phyloP scores from a whole-genome alignment of 2,329 filamentous ascomycete species.

The Calycina herbarum region DNA sequence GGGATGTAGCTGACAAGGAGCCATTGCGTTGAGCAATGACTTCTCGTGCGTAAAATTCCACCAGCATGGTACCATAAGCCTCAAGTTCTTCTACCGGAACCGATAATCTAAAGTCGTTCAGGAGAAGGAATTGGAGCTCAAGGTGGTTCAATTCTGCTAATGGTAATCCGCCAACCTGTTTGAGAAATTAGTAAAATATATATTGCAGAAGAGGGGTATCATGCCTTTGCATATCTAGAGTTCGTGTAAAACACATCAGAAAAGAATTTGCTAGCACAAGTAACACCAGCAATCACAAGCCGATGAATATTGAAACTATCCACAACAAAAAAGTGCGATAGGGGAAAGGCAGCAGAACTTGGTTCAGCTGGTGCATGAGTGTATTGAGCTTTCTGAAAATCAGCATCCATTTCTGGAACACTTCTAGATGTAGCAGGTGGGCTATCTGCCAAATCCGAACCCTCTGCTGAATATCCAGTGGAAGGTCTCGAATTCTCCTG shows the following conservation, averaged over 20 bases:
- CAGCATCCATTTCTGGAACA: conserved; percentile 31
- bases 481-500: conserved; percentile 32
- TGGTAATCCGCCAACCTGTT: conserved; percentile 87
- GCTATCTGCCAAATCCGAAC: conserved; percentile 36
- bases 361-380: conserved; percentile 31
- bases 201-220: conserved; percentile 11
- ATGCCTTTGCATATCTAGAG: conserved; percentile 97
- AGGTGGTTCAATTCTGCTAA: conserved; percentile 92
- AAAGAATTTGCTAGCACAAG: conserved; percentile 99
- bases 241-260: conserved; percentile 99
- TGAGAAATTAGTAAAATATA: conserved; percentile 20
- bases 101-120: conserved; percentile 94
- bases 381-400: conserved; percentile 33
- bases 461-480: conserved; percentile 33
- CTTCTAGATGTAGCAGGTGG: conserved; percentile 29
- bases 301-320: conserved; percentile 99
- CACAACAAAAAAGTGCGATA: conserved; percentile 83
- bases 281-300: conserved; percentile 93
- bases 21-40: conserved; percentile 62
- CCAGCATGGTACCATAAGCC: conserved; percentile 96
- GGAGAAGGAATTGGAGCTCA: conserved; percentile 89
- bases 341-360: conserved; percentile 31
- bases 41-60: conserved; percentile 95
- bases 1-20: conserved; percentile 18
- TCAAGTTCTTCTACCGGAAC: conserved; percentile 95